Conservation (phyloP, 1,284 basidiomycete species). For the Hypsizygus ulmarius region DNA sequence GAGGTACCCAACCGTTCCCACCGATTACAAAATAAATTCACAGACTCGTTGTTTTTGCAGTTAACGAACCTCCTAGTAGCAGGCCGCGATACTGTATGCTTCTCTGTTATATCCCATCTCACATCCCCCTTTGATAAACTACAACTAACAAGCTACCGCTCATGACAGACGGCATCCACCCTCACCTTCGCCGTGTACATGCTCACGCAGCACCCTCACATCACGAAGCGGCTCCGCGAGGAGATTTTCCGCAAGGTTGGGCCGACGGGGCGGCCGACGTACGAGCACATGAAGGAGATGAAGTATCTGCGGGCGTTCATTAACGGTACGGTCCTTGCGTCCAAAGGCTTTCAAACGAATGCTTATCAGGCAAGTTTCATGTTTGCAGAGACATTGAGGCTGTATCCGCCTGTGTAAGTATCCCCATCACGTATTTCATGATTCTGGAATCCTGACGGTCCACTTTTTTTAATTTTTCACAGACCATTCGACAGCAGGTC, state of each 20-base stretch:
- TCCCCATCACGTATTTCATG: not conserved
- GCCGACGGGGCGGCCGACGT: constrained; percentile 35
- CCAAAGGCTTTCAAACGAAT: not conserved
- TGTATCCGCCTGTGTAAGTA: constrained; percentile 36
- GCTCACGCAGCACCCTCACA: constrained; percentile 45
- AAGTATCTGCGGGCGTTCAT: constrained; percentile 50
- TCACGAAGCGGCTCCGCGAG: constrained; percentile 41
- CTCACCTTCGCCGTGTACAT: constrained; percentile 51
- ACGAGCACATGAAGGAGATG: constrained; percentile 46
- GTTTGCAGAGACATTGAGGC: constrained; percentile 21
- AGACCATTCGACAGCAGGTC: constrained; percentile 32
- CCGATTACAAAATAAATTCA: not conserved
- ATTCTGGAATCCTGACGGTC: no score
- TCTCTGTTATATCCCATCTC: not conserved
- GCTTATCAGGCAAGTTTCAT: not conserved
- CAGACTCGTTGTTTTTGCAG: constrained; percentile 4
- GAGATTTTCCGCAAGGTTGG: constrained; percentile 48
- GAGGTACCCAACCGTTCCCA: constrained; percentile 28
- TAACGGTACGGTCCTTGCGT: constrained; percentile 35
- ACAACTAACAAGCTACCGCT: not conserved
- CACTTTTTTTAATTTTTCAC: not conserved
- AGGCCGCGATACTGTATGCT: constrained; percentile 46
- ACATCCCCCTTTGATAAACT: not conserved
- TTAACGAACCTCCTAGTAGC: constrained; percentile 51
- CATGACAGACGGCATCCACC: constrained; percentile 39